phyloP scores from a whole-genome alignment of 1,284 basidiomycete genomes.

The Sporisorium scitamineum region DNA sequence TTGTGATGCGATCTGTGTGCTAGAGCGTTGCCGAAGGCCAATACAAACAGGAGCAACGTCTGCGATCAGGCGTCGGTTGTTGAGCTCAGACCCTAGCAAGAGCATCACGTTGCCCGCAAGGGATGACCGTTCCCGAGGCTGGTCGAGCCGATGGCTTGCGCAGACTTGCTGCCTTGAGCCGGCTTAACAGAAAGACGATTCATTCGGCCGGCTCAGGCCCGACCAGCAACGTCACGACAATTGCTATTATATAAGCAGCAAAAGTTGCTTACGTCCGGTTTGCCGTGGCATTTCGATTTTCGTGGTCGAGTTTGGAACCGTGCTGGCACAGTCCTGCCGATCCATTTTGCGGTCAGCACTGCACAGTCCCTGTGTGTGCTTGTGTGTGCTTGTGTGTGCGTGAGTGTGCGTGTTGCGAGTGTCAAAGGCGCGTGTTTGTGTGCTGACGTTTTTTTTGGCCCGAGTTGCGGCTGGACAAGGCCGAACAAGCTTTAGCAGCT shows the following conservation, averaged over 20 bases:
- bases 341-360: neutral
- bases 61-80: too few species aligned
- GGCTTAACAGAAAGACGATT: neutral
- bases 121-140: too few species aligned
- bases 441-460: too few species aligned
- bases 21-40: too few species aligned
- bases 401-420: neutral
- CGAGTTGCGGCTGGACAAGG: too few species aligned
- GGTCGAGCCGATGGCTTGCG: too few species aligned
- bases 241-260: neutral
- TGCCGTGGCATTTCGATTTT: slow-evolving; percentile 18
- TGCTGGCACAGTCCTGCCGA: neutral
- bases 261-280: slow-evolving; percentile 19
- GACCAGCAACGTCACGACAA: neutral
- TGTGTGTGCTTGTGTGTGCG: neutral
- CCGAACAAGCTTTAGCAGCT: too few species aligned
- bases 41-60: neutral
- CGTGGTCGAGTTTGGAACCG: slow-evolving; percentile 1
- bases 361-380: neutral
- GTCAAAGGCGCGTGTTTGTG: too few species aligned
- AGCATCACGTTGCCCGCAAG: too few species aligned
- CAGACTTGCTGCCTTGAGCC: neutral
- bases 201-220: neutral
- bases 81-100: too few species aligned
- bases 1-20: neutral